Conservation (phyloP, 768 basidiomycete species). For the Trametes gibbosa region DNA sequence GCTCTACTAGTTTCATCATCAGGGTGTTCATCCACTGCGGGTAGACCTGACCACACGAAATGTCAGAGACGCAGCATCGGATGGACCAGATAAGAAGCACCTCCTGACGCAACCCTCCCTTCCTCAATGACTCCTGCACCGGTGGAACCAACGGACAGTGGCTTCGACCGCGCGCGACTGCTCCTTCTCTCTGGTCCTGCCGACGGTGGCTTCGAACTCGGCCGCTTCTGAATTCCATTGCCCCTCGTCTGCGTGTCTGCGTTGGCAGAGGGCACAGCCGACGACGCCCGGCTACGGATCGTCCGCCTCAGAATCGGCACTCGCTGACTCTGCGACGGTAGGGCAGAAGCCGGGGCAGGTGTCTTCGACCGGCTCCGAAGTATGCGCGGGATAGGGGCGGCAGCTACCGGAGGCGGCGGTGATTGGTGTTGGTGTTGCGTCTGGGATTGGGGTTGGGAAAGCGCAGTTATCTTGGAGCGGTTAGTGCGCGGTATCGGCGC, state of each 20-base stretch:
- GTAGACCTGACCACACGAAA: background rate
- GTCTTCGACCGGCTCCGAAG: conserved; percentile 4
- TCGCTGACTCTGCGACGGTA: background rate
- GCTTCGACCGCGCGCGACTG: background rate
- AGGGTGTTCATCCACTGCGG: background rate
- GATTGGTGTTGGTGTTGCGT: background rate
- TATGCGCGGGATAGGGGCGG: background rate
- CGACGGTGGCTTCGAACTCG: conserved; percentile 2
- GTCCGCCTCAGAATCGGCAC: conserved; percentile 5
- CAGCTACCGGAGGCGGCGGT: background rate
- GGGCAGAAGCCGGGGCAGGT: background rate
- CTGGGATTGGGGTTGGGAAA: background rate
- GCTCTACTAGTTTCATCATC: background rate
- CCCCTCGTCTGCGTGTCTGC: background rate
- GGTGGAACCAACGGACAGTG: background rate
- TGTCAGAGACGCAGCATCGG: background rate
- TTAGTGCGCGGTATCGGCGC: conserved; percentile 1
- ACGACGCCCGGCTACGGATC: conserved; percentile 9
- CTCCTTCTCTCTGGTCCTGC: background rate
- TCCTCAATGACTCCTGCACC: background rate
- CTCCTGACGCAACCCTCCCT: background rate
- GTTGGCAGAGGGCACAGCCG: background rate
- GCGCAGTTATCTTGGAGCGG: background rate
- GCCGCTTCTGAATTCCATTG: background rate
- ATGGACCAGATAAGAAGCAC: background rate